Base-by-base conservation (phyloP, 208 protist genomes). In the Borovskyia barvae region DNA sequence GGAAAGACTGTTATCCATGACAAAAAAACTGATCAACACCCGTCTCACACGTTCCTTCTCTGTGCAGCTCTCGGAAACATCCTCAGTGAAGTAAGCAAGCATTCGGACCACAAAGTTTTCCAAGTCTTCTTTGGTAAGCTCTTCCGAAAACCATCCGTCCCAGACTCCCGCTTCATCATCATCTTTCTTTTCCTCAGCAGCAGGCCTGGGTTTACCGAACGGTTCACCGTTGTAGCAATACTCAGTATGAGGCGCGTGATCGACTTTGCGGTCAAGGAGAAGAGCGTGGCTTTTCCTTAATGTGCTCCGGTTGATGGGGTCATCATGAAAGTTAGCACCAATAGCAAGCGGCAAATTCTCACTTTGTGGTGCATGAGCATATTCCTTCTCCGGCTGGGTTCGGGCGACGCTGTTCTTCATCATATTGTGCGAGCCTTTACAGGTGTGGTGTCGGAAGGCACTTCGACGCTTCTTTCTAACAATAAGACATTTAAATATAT, bases 301-400 rank as follows among this genome's bases (percentile, higher is more conserved):
- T 4, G 83, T 88, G 36, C 77, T 82, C 29, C 85, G 68, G 45
- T 79, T 92, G 46, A 96, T 78, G 1, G 91, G 91, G 60, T 96
- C 91, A 41, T 96, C 91, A 42, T 96, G 87, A 75, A 96, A 96
- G 64, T 94, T 89, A 2, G 76, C 80, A 3, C 91, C 91, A 22
- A 94, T 76, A 4, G 77, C 61, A 32, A 96, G 65, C 1, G 91
- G 91, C 20, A 91, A 52, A 63, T 90, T 92, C 29, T 93, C 80
- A 42, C 68, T 76, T 14, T 59, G 49, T 14, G 89, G 79, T 40
- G 84, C 64, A 56, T 90, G 77, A 11, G 66, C 59, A 50, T 82
- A 93, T 12, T 24, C 43, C 47, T 90, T 91, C 28, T 67, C 69
- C 17, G 75, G 67, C 54, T 91, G 84, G 14, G 71, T 82, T 14